Percentiles rank a stretch among this genome's conserved stretches.
Evolutionary conservation across 75 land plant species (phyloP).

Genomic region (Sequoia sempervirens): DNA sequence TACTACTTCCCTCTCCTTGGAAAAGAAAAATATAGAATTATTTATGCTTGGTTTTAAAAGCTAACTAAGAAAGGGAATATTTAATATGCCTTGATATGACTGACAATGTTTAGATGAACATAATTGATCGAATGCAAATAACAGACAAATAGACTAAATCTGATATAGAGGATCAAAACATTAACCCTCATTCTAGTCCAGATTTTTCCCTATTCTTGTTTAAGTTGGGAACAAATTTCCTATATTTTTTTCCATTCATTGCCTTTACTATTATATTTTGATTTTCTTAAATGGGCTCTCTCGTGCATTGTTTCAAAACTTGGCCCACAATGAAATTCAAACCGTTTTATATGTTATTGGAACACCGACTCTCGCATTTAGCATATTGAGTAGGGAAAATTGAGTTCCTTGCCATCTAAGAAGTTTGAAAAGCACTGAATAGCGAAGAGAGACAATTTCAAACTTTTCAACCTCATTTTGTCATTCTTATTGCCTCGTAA

Average conservation of each 20-base stretch:
- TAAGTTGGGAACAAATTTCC: not conserved
- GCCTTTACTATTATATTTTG: too few relatives aligned
- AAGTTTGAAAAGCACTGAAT: not conserved
- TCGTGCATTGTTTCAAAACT: not conserved
- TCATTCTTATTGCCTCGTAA: not conserved
- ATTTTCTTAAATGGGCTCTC: not conserved
- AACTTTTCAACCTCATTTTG: not conserved
- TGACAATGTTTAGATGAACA: not conserved
- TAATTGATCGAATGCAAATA: not conserved
- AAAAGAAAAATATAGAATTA: not conserved
- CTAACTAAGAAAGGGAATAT: not conserved
- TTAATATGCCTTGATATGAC: not conserved
- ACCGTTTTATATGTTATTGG: not conserved
- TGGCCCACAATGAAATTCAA: not conserved
- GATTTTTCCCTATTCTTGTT: not conserved
- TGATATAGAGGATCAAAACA: not conserved
- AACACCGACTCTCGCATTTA: not conserved
- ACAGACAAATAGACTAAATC: not conserved
- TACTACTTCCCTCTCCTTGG: not conserved
- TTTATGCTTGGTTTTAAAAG: not conserved
- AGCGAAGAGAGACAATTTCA: not conserved
- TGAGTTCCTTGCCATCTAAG: not conserved
- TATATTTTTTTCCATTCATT: not conserved
- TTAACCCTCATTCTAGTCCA: not conserved
- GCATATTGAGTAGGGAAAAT: not conserved